Percentiles rank a stretch among this genome's conserved stretches.
Conservation (phyloP, 1,139 yeast species). For the Eremothecium coryli region DNA sequence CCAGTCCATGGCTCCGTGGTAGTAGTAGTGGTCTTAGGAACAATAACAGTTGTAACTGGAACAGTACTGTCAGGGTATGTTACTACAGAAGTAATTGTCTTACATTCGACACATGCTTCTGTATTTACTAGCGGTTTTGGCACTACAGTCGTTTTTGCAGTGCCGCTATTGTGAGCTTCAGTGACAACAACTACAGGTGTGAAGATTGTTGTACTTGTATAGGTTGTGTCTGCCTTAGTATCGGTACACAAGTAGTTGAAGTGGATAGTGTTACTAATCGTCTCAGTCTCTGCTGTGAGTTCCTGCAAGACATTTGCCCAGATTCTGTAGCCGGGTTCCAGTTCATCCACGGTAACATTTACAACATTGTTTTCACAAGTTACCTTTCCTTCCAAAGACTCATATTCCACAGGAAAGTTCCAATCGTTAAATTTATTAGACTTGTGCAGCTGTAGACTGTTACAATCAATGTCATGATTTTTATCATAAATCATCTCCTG, state of each 20-base stretch:
- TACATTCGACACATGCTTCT: too few species aligned
- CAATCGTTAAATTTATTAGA: slow-evolving; percentile 29
- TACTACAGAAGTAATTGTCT: neutral
- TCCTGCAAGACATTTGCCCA: slow-evolving; percentile 27
- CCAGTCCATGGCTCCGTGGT: neutral
- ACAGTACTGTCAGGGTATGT: neutral
- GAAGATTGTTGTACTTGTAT: slow-evolving; percentile 21
- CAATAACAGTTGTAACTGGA: neutral
- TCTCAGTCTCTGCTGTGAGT: slow-evolving; percentile 16
- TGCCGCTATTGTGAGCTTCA: slow-evolving; percentile 15
- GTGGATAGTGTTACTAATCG: slow-evolving; percentile 19
- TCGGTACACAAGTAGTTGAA: slow-evolving; percentile 24
- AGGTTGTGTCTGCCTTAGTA: slow-evolving; percentile 16
- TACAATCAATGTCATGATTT: slow-evolving; percentile 25
- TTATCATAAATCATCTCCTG: slow-evolving; percentile 22
- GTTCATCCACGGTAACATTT: slow-evolving; percentile 15
- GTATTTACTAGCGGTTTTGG: too few species aligned
- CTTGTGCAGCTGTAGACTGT: slow-evolving; percentile 21
- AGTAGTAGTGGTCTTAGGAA: neutral
- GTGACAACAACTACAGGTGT: slow-evolving; percentile 14
- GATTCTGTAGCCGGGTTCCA: slow-evolving; percentile 18
- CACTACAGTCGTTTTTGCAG: too few species aligned
- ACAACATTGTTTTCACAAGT: slow-evolving; percentile 19
- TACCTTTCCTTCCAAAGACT: slow-evolving; percentile 14
- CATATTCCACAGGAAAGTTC: slow-evolving; percentile 23